Conservation (phyloP, 2,329 filamentous ascomycete genomes). For the Fusarium xylarioides region DNA sequence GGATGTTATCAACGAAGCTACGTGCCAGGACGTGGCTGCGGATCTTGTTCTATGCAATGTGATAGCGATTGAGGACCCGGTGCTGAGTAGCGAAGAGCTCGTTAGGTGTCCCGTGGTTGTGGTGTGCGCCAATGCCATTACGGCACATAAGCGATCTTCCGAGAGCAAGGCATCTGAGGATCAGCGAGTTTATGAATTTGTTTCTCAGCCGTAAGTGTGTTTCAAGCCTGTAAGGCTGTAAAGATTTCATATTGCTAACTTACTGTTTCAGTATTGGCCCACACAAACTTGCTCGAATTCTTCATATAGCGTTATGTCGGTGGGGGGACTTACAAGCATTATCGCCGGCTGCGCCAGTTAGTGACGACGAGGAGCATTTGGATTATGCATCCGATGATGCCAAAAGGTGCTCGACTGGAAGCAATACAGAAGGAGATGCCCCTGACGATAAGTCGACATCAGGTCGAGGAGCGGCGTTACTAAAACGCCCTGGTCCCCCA, state of each 20-base stretch:
- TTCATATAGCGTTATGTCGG: constrained; percentile 41
- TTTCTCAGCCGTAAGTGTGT: constrained; percentile 50
- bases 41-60: constrained; percentile 44
- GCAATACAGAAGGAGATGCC: not conserved
- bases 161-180: constrained; percentile 25
- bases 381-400: not conserved
- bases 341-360: not conserved
- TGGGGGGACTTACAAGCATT: constrained; percentile 39
- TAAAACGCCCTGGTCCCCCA: constrained; percentile 4
- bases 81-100: constrained; percentile 5
- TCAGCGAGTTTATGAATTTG: constrained; percentile 48
- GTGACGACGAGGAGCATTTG: not conserved
- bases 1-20: constrained; percentile 19
- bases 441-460: not conserved
- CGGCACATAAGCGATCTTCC: constrained; percentile 42
- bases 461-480: not conserved
- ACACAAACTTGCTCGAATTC: constrained; percentile 49
- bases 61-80: constrained; percentile 6
- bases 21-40: constrained; percentile 16
- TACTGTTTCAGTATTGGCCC: constrained; percentile 44
- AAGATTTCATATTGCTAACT: not conserved
- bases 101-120: constrained; percentile 42
- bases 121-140: constrained; percentile 46
- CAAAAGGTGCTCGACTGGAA: not conserved
- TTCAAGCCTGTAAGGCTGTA: not conserved